Base-by-base conservation (phyloP, 257 asterid species). In the Gentiana macrophylla region DNA sequence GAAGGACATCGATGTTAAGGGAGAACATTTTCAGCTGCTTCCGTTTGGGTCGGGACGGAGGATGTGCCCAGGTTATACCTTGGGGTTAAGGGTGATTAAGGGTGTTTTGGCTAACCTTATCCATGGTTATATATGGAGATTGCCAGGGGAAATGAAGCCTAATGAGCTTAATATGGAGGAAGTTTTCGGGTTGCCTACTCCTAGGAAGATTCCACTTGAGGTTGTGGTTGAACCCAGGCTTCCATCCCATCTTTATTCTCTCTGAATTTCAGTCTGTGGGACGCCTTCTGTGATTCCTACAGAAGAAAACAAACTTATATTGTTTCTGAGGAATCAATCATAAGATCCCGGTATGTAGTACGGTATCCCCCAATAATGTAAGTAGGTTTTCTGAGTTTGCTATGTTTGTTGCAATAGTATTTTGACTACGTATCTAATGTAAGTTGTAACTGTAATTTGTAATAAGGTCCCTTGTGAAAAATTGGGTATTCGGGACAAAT, bases 21-120 rank as follows among this genome's bases (percentile, higher is more conserved):
- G 83, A 2, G 70, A 57, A 0, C 72, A 77, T 62, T 77, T 41
- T 35, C 70, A 73, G 48, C 44, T 77, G 32, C 46, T 67, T 35
- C 83, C 83, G 32, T 77, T 77, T 13, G 77, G 83, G 7, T 61
- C 83, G 0, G 83, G 83, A 6, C 56, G 83, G 47, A 73, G 83
- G 61, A 77, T 77, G 80, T 77, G 83, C 12, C 83, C 83, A 0
- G 80, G 83, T 0, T 73, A 77, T 4, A 67, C 62, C 34, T 62
- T 73, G 33, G 80, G 80, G 3, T 68, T 77, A 9, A 73, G 70
- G 72, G 83, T 73, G 60, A 65, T 77, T 10, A 64, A 73, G 56
- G 56, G 75, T 32, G 73, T 59, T 37, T 48, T 73, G 62, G 74
- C 75, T 1, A 77, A 77, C 59, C 77, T 77, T 49, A 32, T 77